Evolutionary conservation across 176 grass and related monocot genomes (phyloP).

Genomic region (Saccharum officinarum): DNA sequence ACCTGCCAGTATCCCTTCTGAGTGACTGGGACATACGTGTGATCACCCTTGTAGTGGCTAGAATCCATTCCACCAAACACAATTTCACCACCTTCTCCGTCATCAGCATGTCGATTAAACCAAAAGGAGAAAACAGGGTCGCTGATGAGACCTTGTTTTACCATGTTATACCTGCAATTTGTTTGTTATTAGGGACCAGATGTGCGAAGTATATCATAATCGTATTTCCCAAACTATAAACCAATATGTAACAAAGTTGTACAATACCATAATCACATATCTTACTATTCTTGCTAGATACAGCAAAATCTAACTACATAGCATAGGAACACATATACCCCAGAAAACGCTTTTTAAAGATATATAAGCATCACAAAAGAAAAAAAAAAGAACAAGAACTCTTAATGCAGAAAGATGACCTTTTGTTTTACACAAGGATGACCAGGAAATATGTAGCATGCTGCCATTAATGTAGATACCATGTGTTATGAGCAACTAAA

Average conservation of each 20-base stretch:
- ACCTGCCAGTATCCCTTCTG: constrained; percentile 99
- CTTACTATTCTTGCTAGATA: background rate
- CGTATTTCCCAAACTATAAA: background rate
- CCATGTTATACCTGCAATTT: constrained; percentile 76
- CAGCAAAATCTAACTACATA: background rate
- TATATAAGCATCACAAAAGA: background rate
- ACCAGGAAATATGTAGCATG: background rate
- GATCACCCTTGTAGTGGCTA: constrained; percentile 76
- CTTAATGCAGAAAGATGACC: background rate
- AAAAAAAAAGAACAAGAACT: background rate
- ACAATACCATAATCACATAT: background rate
- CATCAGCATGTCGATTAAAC: constrained; percentile 77
- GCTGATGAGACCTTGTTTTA: constrained; percentile 72
- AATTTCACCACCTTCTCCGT: constrained; percentile 91
- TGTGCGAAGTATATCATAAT: background rate
- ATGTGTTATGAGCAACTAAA: background rate
- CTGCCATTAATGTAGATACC: background rate
- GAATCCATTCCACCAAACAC: constrained; percentile 87
- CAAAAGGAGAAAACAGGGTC: constrained; percentile 97
- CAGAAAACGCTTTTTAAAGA: background rate
- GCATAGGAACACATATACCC: background rate
- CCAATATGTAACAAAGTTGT: background rate
- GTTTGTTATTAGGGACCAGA: constrained; percentile 15
- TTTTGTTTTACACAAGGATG: background rate
- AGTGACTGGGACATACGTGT: constrained; percentile 85